These are phyloP conservation scores for Mycosphaerella sp. DNA, from an alignment of 2,329 filamentous ascomycete genomes.

Conservation along the genomic window DNA sequence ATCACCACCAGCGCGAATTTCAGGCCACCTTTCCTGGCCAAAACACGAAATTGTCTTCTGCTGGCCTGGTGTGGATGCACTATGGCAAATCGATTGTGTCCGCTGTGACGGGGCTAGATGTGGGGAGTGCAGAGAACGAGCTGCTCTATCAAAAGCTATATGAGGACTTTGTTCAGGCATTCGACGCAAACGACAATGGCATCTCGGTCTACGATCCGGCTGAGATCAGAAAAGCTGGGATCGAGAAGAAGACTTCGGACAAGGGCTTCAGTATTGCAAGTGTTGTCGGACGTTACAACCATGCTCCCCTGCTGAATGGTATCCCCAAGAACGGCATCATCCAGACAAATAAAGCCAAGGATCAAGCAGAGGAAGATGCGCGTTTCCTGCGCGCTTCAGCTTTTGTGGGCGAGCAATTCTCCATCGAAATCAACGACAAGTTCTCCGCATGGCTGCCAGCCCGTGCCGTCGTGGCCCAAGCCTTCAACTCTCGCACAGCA, in stretches of 20 bases:
- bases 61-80: conserved; percentile 91
- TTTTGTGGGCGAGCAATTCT: conserved; percentile 86
- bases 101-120: conserved; percentile 53
- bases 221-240: conserved; percentile 60
- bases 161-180: conserved; percentile 85
- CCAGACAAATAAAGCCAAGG: conserved; percentile 32
- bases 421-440: conserved; percentile 71
- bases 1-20: conserved; percentile 97
- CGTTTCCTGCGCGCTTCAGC: conserved; percentile 70
- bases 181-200: conserved; percentile 97
- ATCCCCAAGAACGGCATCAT: conserved; percentile 16
- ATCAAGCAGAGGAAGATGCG: conserved; percentile 69
- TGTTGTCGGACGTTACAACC: conserved; percentile 80
- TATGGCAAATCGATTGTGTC: conserved; percentile 83
- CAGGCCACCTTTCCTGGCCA: conserved; percentile 75
- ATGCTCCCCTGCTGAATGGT: conserved; percentile 36
- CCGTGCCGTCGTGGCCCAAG: conserved; percentile 66
- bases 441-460: conserved; percentile 78
- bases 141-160: conserved; percentile 86
- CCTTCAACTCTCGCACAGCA: conserved; percentile 63
- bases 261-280: conserved; percentile 79
- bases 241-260: conserved; percentile 77
- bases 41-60: conserved; percentile 83
- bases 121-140: conserved; percentile 61
- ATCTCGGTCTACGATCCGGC: conserved; percentile 73